Conservation (phyloP, 352 stramenopile genomes). For the Thalassiosira exigua region DNA sequence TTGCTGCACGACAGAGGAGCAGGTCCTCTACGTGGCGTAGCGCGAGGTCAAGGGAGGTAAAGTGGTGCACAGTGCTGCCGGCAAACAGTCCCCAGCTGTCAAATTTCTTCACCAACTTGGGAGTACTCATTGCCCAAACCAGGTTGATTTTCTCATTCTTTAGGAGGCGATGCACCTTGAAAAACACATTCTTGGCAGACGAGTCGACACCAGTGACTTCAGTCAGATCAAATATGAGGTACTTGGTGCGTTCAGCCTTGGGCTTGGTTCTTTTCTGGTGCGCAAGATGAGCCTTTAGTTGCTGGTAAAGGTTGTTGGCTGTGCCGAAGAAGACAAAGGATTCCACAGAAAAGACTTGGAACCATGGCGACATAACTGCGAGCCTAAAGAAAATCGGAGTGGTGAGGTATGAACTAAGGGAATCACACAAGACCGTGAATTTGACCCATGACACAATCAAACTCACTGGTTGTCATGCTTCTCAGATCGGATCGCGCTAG, state of each 20-base stretch:
- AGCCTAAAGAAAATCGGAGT: neutral
- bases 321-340: slow-evolving; percentile 25
- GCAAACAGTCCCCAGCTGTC: slow-evolving; percentile 2
- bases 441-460: neutral
- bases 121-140: slow-evolving; percentile 12
- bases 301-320: slow-evolving; percentile 16
- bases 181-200: slow-evolving; percentile 16
- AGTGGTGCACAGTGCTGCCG: neutral
- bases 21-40: slow-evolving; percentile 21
- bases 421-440: neutral
- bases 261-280: slow-evolving; percentile 4
- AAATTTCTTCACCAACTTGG: slow-evolving; percentile 5
- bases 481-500: slow-evolving; percentile 9
- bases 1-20: neutral
- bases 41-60: slow-evolving; percentile 15
- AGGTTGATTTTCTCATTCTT: slow-evolving; percentile 17
- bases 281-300: slow-evolving; percentile 10
- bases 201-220: slow-evolving; percentile 20
- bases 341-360: slow-evolving; percentile 20
- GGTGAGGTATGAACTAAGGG: neutral
- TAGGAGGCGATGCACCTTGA: slow-evolving; percentile 17
- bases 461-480: slow-evolving; percentile 31
- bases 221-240: slow-evolving; percentile 24
- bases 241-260: slow-evolving; percentile 20
- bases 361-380: slow-evolving; percentile 13